These are phyloP conservation scores for Cryptosporidium parvum DNA, from an alignment of 169 alveolate species.

Conservation along the genomic window DNA sequence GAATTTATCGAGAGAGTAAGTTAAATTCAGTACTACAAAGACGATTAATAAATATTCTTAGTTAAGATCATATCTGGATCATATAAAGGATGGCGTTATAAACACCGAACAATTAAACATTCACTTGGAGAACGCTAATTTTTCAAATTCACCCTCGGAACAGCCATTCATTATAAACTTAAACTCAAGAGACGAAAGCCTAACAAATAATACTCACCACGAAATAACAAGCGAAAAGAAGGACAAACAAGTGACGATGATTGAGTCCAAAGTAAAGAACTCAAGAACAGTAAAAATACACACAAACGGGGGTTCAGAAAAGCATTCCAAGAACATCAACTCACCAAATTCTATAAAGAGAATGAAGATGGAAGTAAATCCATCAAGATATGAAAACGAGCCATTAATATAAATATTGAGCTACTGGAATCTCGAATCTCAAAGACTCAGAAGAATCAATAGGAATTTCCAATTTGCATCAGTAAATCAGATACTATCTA, in stretches of 20 bases:
- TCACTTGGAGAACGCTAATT: not conserved
- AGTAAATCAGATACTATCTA: slow-evolving; percentile 70
- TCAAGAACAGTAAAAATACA: slow-evolving; percentile 33
- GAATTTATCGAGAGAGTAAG: slow-evolving; percentile 83
- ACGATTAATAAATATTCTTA: not conserved
- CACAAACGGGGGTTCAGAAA: not conserved
- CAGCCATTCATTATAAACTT: not conserved
- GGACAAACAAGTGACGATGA: not conserved
- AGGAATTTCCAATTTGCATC: slow-evolving; percentile 5
- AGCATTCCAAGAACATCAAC: not conserved
- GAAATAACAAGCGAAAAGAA: not conserved
- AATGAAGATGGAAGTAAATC: slow-evolving; percentile 60
- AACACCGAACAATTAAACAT: not conserved
- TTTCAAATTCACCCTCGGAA: not conserved
- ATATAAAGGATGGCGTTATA: slow-evolving; percentile 45
- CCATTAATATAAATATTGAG: not conserved
- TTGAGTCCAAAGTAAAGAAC: not conserved
- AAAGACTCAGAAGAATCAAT: slow-evolving; percentile 33
- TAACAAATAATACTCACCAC: not conserved
- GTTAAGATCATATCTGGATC: slow-evolving; percentile 67
- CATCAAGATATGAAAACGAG: slow-evolving; percentile 20
- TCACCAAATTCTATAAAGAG: slow-evolving; percentile 57
- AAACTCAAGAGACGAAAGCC: not conserved
- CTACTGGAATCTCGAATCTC: not conserved
- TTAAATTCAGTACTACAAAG: not conserved